These are phyloP conservation scores for Coemansia sp. DNA, from an alignment of 192 early-diverging fungal species.

Conservation along the genomic window DNA sequence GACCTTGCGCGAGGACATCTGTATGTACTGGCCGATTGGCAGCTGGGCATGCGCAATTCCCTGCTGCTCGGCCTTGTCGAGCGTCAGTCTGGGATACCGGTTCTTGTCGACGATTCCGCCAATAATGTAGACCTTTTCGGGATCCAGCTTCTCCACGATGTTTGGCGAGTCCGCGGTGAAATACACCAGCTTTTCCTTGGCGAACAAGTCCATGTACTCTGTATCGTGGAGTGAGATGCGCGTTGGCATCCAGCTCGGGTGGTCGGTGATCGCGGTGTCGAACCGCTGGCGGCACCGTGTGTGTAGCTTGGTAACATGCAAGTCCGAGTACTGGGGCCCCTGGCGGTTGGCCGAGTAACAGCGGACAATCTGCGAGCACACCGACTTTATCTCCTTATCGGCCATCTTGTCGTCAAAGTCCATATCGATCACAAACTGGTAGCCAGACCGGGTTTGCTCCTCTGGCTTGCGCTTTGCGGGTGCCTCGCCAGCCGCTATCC, in stretches of 20 bases:
- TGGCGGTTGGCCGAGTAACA: slow-evolving; percentile 72
- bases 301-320: slow-evolving; percentile 61
- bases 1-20: slow-evolving; percentile 75
- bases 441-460: slow-evolving; percentile 50
- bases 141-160: slow-evolving; percentile 62
- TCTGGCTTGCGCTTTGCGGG: slow-evolving; percentile 44
- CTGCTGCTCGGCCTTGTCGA: slow-evolving; percentile 68
- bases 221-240: slow-evolving; percentile 20
- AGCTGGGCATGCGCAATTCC: slow-evolving; percentile 74
- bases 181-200: slow-evolving; percentile 71
- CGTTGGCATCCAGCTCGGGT: slow-evolving; percentile 52
- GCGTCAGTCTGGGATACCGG: slow-evolving; percentile 74
- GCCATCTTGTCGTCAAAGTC: slow-evolving; percentile 75
- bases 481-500: slow-evolving; percentile 36
- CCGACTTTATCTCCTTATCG: slow-evolving; percentile 67
- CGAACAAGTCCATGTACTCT: slow-evolving; percentile 46
- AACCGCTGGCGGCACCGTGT: slow-evolving; percentile 55
- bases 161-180: slow-evolving; percentile 86
- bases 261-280: slow-evolving; percentile 31
- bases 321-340: slow-evolving; percentile 48
- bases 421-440: slow-evolving; percentile 74
- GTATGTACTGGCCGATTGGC: slow-evolving; percentile 82
- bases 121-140: slow-evolving; percentile 78
- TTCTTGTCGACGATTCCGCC: slow-evolving; percentile 97
- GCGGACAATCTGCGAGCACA: slow-evolving; percentile 66